Base-by-base conservation (phyloP, 2,329 filamentous ascomycete genomes). In the Hypoxylon sp. region DNA sequence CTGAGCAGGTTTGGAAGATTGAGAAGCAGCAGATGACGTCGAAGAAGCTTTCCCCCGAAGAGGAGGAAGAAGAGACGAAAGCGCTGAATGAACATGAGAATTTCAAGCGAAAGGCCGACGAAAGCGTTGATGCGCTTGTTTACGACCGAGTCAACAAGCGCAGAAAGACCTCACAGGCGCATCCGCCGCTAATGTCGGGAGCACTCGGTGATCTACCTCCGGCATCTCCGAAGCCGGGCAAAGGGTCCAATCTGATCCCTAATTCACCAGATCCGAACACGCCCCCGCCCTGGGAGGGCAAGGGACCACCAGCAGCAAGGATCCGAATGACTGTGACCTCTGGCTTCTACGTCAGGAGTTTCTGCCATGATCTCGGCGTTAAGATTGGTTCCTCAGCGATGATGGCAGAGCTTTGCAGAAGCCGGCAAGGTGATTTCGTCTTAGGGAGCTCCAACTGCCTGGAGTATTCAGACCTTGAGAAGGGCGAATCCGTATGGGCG, bases 341-440 rank as follows among this genome's bases (percentile, higher is more conserved):
- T 0, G 96, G 96, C 38, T 99, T 97, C 83, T 99, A 99, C 78
- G 94, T 99, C 12, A 91, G 96, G 67, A 96, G 92, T 61, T 88
- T 99, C 71, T 94, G 93, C 72, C 93, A 98, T 76, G 96, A 99
- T 74, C 85, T 99, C 2, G 96, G 95, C 20, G 83, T 89, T 70
- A 93, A 93, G 71, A 84, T 97, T 12, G 89, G 87, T 54, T 97
- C 93, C 11, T 89, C 92, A 22, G 96, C 87, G 32, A 84, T 96
- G 70, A 98, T 99, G 95, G 88, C 92, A 20, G 89, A 91, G 71
- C 86, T 99, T 18, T 86, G 91, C 60, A 90, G 96, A 57, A 91
- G 88, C 2, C 87, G 91, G 54, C 96, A 99, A 79, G 92, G 89
- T 16, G 87, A 93, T 65, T 98, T 96, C 73, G 85, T 86, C 60